These are phyloP conservation scores for Penicillium sp. DNA, from an alignment of 2,329 filamentous ascomycete genomes.

Conservation along the genomic window DNA sequence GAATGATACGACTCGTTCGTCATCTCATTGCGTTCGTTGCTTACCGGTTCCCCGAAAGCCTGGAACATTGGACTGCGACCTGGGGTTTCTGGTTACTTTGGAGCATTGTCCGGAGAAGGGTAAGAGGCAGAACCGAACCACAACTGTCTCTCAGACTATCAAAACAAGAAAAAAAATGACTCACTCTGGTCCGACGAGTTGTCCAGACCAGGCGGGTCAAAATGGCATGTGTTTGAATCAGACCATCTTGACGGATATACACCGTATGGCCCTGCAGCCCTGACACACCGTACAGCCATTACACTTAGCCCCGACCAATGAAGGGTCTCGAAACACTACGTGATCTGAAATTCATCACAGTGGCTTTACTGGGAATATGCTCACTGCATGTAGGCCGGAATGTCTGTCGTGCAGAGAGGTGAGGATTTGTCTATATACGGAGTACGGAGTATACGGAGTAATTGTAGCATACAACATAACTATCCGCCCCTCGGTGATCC, in stretches of 20 bases:
- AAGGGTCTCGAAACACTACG: background rate
- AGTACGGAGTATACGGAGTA: background rate
- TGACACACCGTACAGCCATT: constrained; percentile 2
- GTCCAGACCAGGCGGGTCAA: background rate
- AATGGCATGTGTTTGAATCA: constrained; percentile 4
- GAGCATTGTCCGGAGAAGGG: background rate
- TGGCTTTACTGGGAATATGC: constrained; percentile 3
- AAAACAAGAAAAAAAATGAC: constrained; percentile 3
- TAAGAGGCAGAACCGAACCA: background rate
- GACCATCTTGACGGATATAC: constrained; percentile 4
- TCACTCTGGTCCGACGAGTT: background rate
- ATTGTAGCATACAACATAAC: background rate
- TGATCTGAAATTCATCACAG: constrained; percentile 9
- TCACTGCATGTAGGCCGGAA: background rate
- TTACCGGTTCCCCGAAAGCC: background rate
- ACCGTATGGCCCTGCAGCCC: background rate
- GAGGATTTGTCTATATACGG: background rate
- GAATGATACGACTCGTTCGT: background rate
- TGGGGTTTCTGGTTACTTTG: background rate
- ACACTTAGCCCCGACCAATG: constrained; percentile 1
- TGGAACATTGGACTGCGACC: background rate
- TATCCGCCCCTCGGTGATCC: background rate
- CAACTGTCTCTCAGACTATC: background rate
- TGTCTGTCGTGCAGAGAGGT: constrained; percentile 12
- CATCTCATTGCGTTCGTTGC: background rate